Base-by-base conservation (phyloP, 257 asterid genomes). In the Cruciata laevipes region DNA sequence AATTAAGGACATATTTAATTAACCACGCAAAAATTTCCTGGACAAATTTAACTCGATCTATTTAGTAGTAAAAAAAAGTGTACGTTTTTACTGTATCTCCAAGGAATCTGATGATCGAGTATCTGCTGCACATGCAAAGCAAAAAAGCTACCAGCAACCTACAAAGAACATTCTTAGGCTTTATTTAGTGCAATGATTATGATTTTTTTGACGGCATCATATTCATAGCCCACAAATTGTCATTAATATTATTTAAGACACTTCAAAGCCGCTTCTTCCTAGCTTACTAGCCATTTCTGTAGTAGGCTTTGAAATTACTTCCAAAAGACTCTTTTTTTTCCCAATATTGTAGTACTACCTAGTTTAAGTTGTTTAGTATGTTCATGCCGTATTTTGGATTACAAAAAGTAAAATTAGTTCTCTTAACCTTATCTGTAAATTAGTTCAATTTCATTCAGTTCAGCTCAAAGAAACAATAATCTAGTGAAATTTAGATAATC, bases 171-270 rank as follows among this genome's bases (percentile, higher is more conserved):
- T n/a, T n/a, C 57, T 12, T 68, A 68, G 35, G 24, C 35, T 30
- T 30, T 59, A 7, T 30, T 60, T 69, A 61, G 66, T 17, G 51
- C 63, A 30, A 27, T 60, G 32, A 61, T 47, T 30, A 23, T 61
- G 55, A 24, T 5, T 47, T 5, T 47, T 61, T 61, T 61, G 66
- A 61, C 66, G 20, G 66, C 73, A 69, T 42, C 47, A 20, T 32
- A 49, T 59, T 42, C 47, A 20, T 32, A 49, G 74, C 63, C 69
- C 74, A 32, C 74, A 70, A 70, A 11, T 61, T 47, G 44, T 27
- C 69, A 31, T 31, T 44, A 13, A 44, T 5, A 47, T 47, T 47
- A 16, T 47, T 47, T 47, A 16, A 47, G 21, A 6, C 21, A 47
- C 7, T 47, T 47, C 55, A 21, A 47, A 51, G 23, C 63, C 57